Evolutionary conservation across 2,329 filamentous ascomycete species (phyloP).

Genomic region (Rutstroemia sp.): DNA sequence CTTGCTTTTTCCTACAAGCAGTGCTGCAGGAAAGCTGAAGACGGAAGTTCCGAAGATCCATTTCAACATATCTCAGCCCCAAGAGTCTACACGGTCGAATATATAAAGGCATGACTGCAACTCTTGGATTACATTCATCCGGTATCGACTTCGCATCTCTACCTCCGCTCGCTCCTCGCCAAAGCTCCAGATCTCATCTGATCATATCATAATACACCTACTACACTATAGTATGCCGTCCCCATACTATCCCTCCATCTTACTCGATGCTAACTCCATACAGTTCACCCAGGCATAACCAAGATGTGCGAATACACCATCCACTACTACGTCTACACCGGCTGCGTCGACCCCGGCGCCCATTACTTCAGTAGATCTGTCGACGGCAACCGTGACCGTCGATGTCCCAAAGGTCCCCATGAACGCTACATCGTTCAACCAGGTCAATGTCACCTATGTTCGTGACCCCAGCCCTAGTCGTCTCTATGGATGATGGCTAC

Average conservation of each 20-base stretch:
- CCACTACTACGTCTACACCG: constrained; percentile 71
- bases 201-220: no score
- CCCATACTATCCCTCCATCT: background rate
- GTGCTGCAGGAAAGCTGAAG: constrained; percentile 3
- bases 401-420: constrained; percentile 59
- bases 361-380: constrained; percentile 66
- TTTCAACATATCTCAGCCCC: constrained; percentile 6
- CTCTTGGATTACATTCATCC: background rate
- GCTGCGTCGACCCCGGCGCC: constrained; percentile 58
- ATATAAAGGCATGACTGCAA: constrained; percentile 5
- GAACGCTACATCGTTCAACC: constrained; percentile 67
- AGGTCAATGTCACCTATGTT: constrained; percentile 52
- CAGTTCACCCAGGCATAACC: background rate
- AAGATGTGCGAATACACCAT: constrained; percentile 57
- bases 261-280: background rate
- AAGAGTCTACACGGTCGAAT: background rate
- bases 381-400: constrained; percentile 53
- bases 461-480: constrained; percentile 4
- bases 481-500: no score
- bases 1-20: constrained; percentile 17
- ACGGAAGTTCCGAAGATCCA: background rate
- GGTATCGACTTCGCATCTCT: background rate
- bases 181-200: background rate
- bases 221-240: no score
- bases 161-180: background rate